A percentile compares a stretch with the other conserved stretches of the same genome.
Evolutionary conservation across 331 rosid genomes (phyloP).

Genomic region (Saraca asoca): DNA sequence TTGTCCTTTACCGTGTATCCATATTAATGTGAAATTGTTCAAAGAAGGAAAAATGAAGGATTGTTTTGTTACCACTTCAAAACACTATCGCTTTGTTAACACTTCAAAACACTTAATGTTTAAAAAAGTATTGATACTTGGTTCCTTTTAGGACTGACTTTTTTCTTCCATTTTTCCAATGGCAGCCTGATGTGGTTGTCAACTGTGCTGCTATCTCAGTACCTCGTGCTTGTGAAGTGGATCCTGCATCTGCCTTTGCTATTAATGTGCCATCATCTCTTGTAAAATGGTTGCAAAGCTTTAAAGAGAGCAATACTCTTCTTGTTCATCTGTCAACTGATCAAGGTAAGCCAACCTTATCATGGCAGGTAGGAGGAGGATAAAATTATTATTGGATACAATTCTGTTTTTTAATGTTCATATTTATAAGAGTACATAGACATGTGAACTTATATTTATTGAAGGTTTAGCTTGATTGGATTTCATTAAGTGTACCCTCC

Average conservation of each 20-base stretch:
- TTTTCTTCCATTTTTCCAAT: slow-evolving; percentile 28
- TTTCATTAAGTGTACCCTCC: background rate
- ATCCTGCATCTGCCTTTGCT: slow-evolving; percentile 73
- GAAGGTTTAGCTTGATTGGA: background rate
- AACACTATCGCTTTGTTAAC: background rate
- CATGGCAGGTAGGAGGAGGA: slow-evolving; percentile 1
- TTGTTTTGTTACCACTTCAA: background rate
- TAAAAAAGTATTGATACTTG: slow-evolving; percentile 5
- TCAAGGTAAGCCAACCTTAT: slow-evolving; percentile 60
- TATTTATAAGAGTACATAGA: background rate
- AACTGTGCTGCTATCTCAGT: slow-evolving; percentile 89
- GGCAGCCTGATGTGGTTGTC: slow-evolving; percentile 86
- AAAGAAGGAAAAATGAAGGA: background rate
- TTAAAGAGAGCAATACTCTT: slow-evolving; percentile 48
- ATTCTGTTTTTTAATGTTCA: background rate
- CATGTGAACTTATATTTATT: background rate
- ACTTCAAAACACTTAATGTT: background rate
- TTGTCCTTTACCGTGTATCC: too few species aligned
- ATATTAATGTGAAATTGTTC: too few species aligned
- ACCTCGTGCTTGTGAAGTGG: slow-evolving; percentile 80
- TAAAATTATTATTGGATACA: background rate
- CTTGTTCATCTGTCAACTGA: slow-evolving; percentile 87
- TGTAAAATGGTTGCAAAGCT: slow-evolving; percentile 70
- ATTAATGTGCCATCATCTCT: slow-evolving; percentile 82
- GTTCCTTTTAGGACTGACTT: slow-evolving; percentile 37